Evolutionary conservation across 352 stramenopile genomes (phyloP).

Genomic region (Halophytophthora polymorphica): DNA sequence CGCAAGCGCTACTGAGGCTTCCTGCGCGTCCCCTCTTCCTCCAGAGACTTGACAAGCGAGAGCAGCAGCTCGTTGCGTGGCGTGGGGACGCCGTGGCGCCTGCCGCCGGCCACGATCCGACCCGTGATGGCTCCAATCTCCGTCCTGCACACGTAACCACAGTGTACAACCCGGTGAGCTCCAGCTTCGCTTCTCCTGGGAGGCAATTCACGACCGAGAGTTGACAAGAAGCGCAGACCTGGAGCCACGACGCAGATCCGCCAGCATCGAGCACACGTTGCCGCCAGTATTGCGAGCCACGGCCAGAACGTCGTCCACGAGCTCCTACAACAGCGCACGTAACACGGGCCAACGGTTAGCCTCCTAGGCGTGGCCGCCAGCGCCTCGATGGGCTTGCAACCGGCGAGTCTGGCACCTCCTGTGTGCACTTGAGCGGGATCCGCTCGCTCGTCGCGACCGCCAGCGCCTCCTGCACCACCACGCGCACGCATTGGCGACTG

Average conservation of each 20-base stretch:
- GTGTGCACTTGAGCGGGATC: constrained; percentile 37
- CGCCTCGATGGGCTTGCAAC: too few species aligned
- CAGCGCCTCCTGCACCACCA: constrained; percentile 57
- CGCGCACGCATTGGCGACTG: constrained; percentile 39
- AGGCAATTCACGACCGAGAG: too few species aligned
- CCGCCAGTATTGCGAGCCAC: constrained; percentile 47
- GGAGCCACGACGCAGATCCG: constrained; percentile 59
- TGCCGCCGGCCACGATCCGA: constrained; percentile 45
- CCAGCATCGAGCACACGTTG: constrained; percentile 77
- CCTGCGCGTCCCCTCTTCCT: constrained; percentile 23
- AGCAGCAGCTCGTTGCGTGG: constrained; percentile 60
- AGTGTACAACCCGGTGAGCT: neutral
- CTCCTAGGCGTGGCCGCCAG: too few species aligned
- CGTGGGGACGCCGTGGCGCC: constrained; percentile 47
- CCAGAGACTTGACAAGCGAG: constrained; percentile 55
- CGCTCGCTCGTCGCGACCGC: constrained; percentile 43
- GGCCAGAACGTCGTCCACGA: constrained; percentile 49
- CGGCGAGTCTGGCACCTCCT: too few species aligned
- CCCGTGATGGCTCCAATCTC: constrained; percentile 78
- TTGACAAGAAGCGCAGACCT: constrained; percentile 30
- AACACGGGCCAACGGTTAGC: too few species aligned
- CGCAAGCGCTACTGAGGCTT: neutral
- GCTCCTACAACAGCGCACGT: constrained; percentile 29
- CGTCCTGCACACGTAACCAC: constrained; percentile 25
- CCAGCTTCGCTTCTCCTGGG: too few species aligned